These are phyloP conservation scores for Stentor roeselii DNA, from an alignment of 73 alveolate genomes.

Conservation along the genomic window DNA sequence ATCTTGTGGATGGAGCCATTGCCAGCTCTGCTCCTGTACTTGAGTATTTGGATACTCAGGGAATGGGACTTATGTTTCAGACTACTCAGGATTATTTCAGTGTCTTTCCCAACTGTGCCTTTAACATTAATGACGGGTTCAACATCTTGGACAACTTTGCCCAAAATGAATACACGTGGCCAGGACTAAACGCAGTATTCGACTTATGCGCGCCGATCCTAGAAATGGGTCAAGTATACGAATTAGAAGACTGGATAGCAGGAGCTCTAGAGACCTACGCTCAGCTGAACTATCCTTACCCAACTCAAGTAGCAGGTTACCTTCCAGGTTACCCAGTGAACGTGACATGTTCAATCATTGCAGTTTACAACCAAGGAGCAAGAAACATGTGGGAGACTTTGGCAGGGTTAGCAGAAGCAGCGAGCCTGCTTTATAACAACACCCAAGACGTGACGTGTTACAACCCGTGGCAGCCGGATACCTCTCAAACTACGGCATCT, in stretches of 20 bases:
- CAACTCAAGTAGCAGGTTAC: background rate
- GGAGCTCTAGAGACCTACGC: background rate
- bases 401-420: slow-evolving; percentile 14
- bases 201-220: background rate
- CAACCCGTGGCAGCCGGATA: slow-evolving; percentile 20
- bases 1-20: slow-evolving; percentile 54
- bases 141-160: background rate
- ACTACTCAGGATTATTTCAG: background rate
- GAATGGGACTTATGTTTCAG: background rate
- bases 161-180: background rate
- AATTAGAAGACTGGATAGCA: background rate
- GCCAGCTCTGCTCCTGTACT: slow-evolving; percentile 77
- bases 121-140: background rate
- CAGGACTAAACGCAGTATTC: background rate
- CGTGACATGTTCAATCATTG: background rate
- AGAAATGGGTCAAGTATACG: background rate
- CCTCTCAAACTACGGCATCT: slow-evolving; percentile 36
- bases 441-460: slow-evolving; percentile 29
- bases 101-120: background rate
- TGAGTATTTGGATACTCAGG: slow-evolving; percentile 34
- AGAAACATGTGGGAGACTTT: background rate
- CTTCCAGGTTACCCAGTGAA: slow-evolving; percentile 1
- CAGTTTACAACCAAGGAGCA: background rate
- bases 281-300: slow-evolving; percentile 26
- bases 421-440: slow-evolving; percentile 26